Evolutionary conservation across 129 eudicot species (phyloP).

Genomic region (Escallonia herrerae): DNA sequence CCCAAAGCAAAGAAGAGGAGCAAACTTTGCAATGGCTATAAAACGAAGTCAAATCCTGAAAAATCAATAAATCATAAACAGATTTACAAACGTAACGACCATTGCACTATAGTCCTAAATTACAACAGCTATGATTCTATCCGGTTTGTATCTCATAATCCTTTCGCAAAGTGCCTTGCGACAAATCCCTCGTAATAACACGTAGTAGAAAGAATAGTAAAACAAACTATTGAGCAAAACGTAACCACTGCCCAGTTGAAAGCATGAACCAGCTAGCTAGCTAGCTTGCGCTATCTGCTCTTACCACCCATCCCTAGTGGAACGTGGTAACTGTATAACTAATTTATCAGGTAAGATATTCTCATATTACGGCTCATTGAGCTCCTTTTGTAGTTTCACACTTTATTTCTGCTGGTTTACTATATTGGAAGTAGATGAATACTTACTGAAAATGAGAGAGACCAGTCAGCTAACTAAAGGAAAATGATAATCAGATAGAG

Average conservation of each 20-base stretch:
- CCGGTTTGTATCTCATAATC: not conserved
- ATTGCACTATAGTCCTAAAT: not conserved
- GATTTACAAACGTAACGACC: constrained; percentile 8
- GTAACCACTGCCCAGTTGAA: not conserved
- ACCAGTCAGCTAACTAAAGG: not conserved
- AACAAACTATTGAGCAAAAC: not conserved
- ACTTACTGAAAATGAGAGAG: constrained; percentile 16
- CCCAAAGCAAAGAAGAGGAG: not conserved
- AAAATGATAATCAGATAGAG: not conserved
- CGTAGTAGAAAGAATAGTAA: not conserved
- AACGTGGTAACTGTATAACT: not conserved
- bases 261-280: not conserved
- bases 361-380: too few relatives aligned
- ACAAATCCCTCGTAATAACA: constrained; percentile 8
- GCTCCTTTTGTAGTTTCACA: too few relatives aligned
- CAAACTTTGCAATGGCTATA: not conserved
- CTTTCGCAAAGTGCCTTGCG: not conserved
- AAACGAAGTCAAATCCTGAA: not conserved
- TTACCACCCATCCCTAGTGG: not conserved
- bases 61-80: not conserved
- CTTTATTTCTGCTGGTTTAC: too few relatives aligned
- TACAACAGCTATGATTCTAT: not conserved
- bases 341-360: not conserved
- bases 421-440: too few relatives aligned
- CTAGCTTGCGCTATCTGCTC: not conserved